Evolutionary conservation across 31 red algal species (phyloP).

Genomic region (Asparagopsis taxiformis): DNA sequence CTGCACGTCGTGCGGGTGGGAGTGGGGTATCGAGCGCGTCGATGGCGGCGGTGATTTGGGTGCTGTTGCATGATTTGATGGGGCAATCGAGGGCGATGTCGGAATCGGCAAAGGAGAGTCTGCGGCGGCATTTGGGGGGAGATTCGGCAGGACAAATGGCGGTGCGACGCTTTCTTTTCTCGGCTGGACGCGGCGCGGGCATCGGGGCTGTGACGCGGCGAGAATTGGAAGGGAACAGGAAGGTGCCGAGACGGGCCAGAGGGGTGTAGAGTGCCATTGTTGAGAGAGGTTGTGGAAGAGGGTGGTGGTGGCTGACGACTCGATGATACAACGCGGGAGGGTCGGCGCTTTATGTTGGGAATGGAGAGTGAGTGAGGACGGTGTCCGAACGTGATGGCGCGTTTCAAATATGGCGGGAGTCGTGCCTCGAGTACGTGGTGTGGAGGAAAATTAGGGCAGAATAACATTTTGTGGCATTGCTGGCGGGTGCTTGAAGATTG

Average conservation of each 20-base stretch:
- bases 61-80: too few species aligned
- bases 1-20: too few species aligned
- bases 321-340: background rate
- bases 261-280: slow-evolving; percentile 7
- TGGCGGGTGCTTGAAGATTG: too few species aligned
- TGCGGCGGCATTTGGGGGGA: background rate
- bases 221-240: slow-evolving; percentile 5
- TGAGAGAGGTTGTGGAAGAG: background rate
- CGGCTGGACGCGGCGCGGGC: background rate
- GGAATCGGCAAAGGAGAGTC: slow-evolving; percentile 2
- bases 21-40: too few species aligned
- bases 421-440: too few species aligned
- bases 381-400: too few species aligned
- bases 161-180: slow-evolving; percentile 5
- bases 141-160: slow-evolving; percentile 4
- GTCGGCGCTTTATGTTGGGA: background rate
- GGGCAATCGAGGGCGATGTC: background rate
- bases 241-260: slow-evolving; percentile 17
- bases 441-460: background rate
- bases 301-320: background rate
- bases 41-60: too few species aligned
- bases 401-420: too few species aligned
- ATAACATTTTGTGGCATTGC: too few species aligned
- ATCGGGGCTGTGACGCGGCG: slow-evolving; percentile 13
- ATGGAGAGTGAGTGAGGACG: background rate